Conservation (phyloP, 140 eudicot genomes). For the Stevia rebaudiana region DNA sequence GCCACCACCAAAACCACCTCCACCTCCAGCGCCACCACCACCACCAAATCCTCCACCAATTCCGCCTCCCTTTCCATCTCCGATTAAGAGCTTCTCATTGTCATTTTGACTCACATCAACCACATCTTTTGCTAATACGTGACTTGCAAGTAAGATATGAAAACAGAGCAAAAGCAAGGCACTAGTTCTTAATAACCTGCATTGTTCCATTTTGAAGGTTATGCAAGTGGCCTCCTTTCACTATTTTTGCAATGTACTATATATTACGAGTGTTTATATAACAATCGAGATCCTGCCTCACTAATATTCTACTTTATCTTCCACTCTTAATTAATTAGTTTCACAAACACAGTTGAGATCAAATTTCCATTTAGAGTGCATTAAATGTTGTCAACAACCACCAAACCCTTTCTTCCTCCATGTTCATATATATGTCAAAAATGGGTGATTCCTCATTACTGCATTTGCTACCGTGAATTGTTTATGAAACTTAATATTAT, state of each 20-base stretch:
- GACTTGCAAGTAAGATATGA: background rate
- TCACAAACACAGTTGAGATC: background rate
- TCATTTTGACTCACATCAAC: constrained; percentile 3
- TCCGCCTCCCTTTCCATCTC: background rate
- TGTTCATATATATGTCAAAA: constrained; percentile 4
- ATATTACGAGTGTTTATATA: background rate
- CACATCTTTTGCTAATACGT: background rate
- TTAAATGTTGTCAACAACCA: constrained; percentile 10
- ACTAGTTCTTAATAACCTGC: background rate
- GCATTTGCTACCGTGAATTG: background rate
- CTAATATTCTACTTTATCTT: background rate
- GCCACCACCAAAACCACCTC: background rate
- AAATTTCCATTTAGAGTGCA: constrained; percentile 2
- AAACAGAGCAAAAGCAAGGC: background rate
- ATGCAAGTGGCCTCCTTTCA: background rate
- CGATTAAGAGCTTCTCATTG: constrained; percentile 1
- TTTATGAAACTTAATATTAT: background rate
- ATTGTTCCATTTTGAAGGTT: background rate
- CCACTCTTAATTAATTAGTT: background rate
- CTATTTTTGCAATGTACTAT: background rate
- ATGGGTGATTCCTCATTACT: background rate
- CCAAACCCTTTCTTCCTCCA: background rate
- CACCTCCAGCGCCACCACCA: background rate
- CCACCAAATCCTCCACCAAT: background rate
- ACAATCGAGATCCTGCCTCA: background rate